Evolutionary conservation across 257 asterid genomes (phyloP).

Genomic region (Solanum peruvianum): DNA sequence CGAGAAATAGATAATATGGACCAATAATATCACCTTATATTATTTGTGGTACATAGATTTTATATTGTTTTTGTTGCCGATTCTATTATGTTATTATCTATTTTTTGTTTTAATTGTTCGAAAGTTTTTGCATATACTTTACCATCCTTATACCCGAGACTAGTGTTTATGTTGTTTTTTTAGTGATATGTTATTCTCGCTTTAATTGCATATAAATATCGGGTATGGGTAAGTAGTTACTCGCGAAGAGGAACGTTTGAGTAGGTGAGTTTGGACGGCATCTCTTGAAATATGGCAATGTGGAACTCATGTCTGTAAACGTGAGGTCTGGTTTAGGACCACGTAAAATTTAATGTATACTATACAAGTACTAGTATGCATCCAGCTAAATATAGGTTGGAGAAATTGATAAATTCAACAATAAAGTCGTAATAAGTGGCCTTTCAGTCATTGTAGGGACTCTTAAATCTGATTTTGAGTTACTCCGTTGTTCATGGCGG

Average conservation of each 20-base stretch:
- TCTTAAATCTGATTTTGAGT: neutral
- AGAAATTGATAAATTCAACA: neutral
- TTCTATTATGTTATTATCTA: too few species aligned
- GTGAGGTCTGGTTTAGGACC: neutral
- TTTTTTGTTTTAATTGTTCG: too few species aligned
- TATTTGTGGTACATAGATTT: neutral
- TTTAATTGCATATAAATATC: neutral
- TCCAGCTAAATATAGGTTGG: neutral
- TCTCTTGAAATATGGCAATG: neutral
- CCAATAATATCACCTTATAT: neutral
- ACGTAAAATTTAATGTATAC: neutral
- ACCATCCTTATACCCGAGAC: neutral
- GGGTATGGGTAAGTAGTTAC: neutral
- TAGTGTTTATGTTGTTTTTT: neutral
- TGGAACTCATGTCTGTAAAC: neutral
- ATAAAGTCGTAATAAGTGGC: neutral
- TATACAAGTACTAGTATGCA: neutral
- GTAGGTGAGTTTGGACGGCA: neutral
- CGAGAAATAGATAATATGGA: neutral
- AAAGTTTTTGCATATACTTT: accelerated
- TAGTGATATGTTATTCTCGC: neutral
- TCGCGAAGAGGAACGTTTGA: neutral
- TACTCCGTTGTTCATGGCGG: neutral
- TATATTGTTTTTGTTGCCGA: neutral
- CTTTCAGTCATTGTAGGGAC: neutral